Evolutionary conservation across 345 rosid genomes (phyloP), one percentile per base, ranked within the genome.

Genomic region (Arabidopsis arenosa): DNA sequence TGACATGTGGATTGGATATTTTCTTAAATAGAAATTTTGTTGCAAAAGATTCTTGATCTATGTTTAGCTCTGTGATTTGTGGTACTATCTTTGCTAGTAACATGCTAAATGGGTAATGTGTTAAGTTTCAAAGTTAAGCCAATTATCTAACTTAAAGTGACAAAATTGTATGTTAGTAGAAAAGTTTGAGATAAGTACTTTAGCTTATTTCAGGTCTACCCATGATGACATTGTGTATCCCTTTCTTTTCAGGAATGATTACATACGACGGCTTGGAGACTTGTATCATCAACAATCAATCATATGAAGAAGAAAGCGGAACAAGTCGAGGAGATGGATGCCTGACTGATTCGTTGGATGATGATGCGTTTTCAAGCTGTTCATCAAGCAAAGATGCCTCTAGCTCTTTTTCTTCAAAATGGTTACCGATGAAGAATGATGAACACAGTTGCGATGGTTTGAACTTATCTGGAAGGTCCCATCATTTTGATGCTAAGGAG

Each of bases 341-440:
- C 70, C 72, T 80, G 6, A 88, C 89, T 4, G 96, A 95, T 67
- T 95, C 96, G 12, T 72, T 89, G 60, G 96, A 90, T 49, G 96
- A 91, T 63, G 96, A 86, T 75, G 79, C 78, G 17, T 88, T 82
- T 35, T 87, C 96, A 15, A 92, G 92, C 85, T 90, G 95, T 81
- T 92, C 96, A 49, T 94, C 99, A n/a, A 92, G 97, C 83, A 95
- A 89, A 81, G 97, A 94, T 63, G 93, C 80, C 63, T 90, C 72
- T 40, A 92, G 97, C 55, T 95, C 99, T 23, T 84, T 92, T 63
- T 86, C 96, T 71, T 95, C 97, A 0, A 90, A 95, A 73, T 92
- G 96, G 96, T 53, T 89, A 73, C 40, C 80, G 13, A 54, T 21
- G 55, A 92, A 88, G 84, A 84, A 69, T 68, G 91, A 83, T 11